A percentile compares a stretch with the other conserved stretches of the same genome.
These are phyloP conservation scores for Xylariaceae sp. DNA, from an alignment of 2,329 filamentous ascomycete genomes.

Conservation along the genomic window DNA sequence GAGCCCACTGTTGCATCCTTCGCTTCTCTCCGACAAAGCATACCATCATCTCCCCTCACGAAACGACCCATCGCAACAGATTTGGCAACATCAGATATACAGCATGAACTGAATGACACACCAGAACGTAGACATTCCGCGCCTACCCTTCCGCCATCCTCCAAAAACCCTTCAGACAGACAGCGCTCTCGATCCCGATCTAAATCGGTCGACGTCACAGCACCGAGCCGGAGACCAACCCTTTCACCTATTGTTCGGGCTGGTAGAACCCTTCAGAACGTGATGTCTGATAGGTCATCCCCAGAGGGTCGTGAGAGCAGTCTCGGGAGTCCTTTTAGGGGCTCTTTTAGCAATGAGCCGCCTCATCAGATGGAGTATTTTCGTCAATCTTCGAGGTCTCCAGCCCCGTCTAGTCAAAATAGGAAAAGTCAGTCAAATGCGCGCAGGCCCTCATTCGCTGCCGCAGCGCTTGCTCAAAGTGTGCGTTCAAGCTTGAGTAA, in stretches of 20 bases:
- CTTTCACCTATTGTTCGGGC: constrained; percentile 57
- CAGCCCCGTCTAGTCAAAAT: constrained; percentile 15
- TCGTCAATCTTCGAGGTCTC: constrained; percentile 22
- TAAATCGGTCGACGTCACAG: constrained; percentile 18
- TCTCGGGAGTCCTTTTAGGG: constrained; percentile 52
- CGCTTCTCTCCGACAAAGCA: constrained; percentile 17
- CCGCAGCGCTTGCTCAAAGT: constrained; percentile 15
- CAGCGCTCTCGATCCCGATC: constrained; percentile 1
- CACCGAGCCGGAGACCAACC: constrained; percentile 17
- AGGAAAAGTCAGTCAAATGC: constrained; percentile 6
- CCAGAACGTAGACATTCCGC: constrained; percentile 17
- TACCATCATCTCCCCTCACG: constrained; percentile 31
- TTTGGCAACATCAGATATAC: constrained; percentile 16
- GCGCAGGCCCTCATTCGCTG: constrained; percentile 12
- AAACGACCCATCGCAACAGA: constrained; percentile 21
- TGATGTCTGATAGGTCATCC: constrained; percentile 56
- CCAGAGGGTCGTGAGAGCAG: constrained; percentile 47
- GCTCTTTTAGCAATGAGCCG: constrained; percentile 27
- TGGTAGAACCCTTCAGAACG: constrained; percentile 51
- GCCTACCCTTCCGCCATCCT: constrained; percentile 14
- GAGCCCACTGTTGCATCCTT: constrained; percentile 1
- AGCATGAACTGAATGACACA: constrained; percentile 17
- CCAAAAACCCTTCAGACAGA: constrained; percentile 11
- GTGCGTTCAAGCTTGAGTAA: constrained; percentile 15
- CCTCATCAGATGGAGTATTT: constrained; percentile 15